Conservation (phyloP, 371 early-diverging fungal genomes). For the Saksenaea vasiformis region DNA sequence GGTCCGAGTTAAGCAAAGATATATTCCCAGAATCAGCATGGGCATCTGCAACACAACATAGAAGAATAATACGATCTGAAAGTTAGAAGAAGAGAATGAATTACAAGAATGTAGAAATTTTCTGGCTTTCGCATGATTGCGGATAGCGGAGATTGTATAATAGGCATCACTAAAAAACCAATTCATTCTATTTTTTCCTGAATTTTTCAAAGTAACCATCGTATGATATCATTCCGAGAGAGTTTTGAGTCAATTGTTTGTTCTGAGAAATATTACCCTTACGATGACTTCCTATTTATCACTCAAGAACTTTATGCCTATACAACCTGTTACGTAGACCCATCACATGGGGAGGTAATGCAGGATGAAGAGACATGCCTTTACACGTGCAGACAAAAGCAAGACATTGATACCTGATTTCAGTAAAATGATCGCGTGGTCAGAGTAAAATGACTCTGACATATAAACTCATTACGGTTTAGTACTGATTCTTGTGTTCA, state of each 20-base stretch:
- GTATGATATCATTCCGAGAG: not conserved
- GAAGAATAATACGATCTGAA: slow-evolving; percentile 3
- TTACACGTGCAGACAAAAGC: not conserved
- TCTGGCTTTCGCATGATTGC: slow-evolving; percentile 4
- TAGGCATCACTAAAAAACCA: not conserved
- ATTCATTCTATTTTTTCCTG: not conserved
- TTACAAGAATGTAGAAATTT: slow-evolving; percentile 4
- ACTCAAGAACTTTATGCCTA: not conserved
- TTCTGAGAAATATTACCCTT: not conserved
- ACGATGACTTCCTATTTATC: no score
- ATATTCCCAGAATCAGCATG: slow-evolving; percentile 32
- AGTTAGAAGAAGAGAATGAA: not conserved
- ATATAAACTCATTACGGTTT: not conserved
- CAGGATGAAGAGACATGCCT: not conserved
- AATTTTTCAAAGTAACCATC: not conserved
- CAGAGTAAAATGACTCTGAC: not conserved
- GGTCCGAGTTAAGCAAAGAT: slow-evolving; percentile 41
- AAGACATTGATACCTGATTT: not conserved
- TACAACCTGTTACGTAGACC: not conserved
- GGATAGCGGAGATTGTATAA: slow-evolving; percentile 2
- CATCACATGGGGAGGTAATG: not conserved
- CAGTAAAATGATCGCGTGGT: not conserved
- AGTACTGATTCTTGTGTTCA: not conserved
- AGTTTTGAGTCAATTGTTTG: not conserved
- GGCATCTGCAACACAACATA: not conserved